phyloP scores from a whole-genome alignment of 192 early-diverging fungal genomes.

The Backusella psychrophila region DNA sequence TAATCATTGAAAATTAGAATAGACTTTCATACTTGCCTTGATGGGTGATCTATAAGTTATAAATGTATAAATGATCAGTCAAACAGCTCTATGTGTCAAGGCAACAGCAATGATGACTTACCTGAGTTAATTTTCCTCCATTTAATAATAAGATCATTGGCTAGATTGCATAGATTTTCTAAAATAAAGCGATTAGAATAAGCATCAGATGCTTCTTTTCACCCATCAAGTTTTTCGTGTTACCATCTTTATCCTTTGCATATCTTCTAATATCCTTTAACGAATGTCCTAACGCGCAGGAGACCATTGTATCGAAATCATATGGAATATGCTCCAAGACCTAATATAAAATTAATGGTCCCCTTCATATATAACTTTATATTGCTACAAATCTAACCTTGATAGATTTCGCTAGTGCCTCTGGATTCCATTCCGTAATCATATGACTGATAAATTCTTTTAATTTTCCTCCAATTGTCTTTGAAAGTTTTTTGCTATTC shows the following conservation, averaged over 20 bases:
- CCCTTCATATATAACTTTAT: not conserved
- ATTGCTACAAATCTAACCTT: not conserved
- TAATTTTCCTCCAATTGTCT: not conserved
- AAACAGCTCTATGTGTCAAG: not conserved
- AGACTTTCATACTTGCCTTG: not conserved
- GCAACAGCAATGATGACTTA: not conserved
- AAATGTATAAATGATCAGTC: not conserved
- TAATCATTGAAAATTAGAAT: not conserved
- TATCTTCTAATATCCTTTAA: not conserved
- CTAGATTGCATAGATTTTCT: not conserved
- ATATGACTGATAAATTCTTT: not conserved
- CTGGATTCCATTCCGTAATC: not conserved
- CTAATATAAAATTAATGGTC: not conserved
- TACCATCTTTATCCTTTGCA: not conserved
- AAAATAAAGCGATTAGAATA: not conserved
- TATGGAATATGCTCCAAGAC: not conserved
- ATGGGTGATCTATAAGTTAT: not conserved
- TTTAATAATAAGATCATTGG: not conserved
- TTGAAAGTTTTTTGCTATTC: not conserved
- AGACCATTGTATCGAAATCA: not conserved
- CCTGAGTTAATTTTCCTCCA: not conserved
- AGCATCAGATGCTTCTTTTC: not conserved
- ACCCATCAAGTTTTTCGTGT: not conserved
- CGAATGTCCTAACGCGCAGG: not conserved
- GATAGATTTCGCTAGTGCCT: not conserved